These are phyloP conservation scores for Novymonas esmeraldas DNA, from an alignment of 208 protist species.

Conservation along the genomic window DNA sequence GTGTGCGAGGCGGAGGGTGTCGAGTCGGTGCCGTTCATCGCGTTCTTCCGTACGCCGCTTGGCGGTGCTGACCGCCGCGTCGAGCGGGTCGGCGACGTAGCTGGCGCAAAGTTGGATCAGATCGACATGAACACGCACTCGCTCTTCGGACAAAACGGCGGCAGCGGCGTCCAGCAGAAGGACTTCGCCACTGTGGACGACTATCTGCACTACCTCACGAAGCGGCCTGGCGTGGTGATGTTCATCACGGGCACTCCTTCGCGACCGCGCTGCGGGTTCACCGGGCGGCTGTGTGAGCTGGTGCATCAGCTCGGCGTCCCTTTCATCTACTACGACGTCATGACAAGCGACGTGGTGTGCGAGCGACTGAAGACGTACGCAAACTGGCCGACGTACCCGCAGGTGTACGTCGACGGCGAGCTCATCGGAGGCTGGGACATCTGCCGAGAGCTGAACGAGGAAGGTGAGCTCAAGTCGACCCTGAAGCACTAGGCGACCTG, in stretches of 20 bases:
- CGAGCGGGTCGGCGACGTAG: constrained; percentile 83
- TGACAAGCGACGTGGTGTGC: constrained; percentile 88
- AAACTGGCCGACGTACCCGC: constrained; percentile 95
- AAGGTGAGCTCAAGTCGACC: constrained; percentile 73
- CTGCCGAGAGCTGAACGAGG: constrained; percentile 81
- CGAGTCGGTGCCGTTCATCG: constrained; percentile 87
- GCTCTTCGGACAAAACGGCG: constrained; percentile 70
- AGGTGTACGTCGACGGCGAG: constrained; percentile 94
- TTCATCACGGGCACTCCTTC: constrained; percentile 94
- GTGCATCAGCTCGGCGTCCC: constrained; percentile 60
- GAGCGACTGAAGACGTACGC: constrained; percentile 88
- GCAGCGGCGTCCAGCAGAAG: constrained; percentile 41
- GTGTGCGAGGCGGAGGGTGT: constrained; percentile 83
- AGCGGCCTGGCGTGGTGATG: constrained; percentile 72
- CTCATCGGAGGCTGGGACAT: constrained; percentile 94
- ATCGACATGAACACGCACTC: constrained; percentile 80
- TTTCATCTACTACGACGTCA: constrained; percentile 92
- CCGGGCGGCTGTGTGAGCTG: constrained; percentile 76
- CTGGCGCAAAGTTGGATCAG: constrained; percentile 76
- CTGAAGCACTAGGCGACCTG: constrained; percentile 43
- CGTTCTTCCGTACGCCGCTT: constrained; percentile 77
- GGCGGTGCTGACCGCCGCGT: constrained; percentile 17
- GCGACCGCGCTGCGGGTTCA: constrained; percentile 92
- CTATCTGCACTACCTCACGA: constrained; percentile 87
- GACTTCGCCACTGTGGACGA: constrained; percentile 74